Conservation (phyloP, 208 protist genomes). For the Leishmania mexicana region DNA sequence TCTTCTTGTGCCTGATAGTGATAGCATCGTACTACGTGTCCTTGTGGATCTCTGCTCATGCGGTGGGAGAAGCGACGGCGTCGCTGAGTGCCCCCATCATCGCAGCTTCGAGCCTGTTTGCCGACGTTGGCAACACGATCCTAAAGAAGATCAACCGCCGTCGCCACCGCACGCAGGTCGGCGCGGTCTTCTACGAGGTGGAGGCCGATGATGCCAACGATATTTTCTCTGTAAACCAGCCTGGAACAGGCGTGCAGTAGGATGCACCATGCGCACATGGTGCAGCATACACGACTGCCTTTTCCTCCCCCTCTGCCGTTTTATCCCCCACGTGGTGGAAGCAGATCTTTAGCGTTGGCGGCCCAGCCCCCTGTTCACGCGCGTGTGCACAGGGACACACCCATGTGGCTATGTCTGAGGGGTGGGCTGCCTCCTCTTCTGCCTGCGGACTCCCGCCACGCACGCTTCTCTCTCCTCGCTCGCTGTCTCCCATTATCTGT, state of each 20-base stretch:
- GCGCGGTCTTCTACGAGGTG: slow-evolving; percentile 25
- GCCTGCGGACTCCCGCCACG: background rate
- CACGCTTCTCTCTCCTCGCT: background rate
- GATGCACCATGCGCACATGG: background rate
- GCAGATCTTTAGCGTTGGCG: background rate
- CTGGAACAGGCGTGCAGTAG: slow-evolving; percentile 14
- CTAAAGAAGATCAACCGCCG: slow-evolving; percentile 29
- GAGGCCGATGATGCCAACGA: slow-evolving; percentile 18
- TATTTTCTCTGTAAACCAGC: slow-evolving; percentile 31
- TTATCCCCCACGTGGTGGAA: background rate
- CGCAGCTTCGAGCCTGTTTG: slow-evolving; percentile 10
- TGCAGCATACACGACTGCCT: background rate
- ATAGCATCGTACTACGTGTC: slow-evolving; percentile 56
- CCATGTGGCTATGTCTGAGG: background rate
- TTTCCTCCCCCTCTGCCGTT: background rate
- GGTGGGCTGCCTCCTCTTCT: background rate
- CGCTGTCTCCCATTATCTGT: background rate
- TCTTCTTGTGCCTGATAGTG: slow-evolving; percentile 49
- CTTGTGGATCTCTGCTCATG: slow-evolving; percentile 45
- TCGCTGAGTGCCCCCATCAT: slow-evolving; percentile 47
- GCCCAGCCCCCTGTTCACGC: no score
- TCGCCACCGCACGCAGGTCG: slow-evolving; percentile 27
- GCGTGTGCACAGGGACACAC: background rate
- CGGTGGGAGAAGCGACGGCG: slow-evolving; percentile 59
- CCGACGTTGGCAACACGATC: slow-evolving; percentile 30